Conservation (phyloP, 371 early-diverging fungal species). For the Dichotomocladium elegans region DNA sequence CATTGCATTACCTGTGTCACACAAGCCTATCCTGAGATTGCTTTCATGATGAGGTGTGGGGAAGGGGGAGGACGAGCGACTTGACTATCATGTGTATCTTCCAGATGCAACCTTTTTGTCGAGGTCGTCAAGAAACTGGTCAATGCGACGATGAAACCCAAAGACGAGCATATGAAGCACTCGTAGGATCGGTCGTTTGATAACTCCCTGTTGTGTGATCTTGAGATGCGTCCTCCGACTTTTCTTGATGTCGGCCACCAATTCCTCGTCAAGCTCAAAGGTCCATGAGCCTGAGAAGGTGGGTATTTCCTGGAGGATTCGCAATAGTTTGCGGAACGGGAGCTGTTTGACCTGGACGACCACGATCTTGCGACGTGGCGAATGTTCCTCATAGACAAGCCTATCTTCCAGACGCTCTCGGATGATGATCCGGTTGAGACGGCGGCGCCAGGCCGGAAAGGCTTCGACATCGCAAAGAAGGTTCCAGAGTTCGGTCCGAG, state of each 20-base stretch:
- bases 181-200: constrained; percentile 38
- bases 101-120: no score
- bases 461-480: constrained; percentile 30
- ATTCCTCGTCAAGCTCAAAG: constrained; percentile 5
- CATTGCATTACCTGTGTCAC: no score
- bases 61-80: background rate
- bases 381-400: constrained; percentile 24
- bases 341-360: constrained; percentile 34
- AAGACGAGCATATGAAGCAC: constrained; percentile 30
- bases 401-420: background rate
- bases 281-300: constrained; percentile 21
- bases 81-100: no score
- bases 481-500: constrained; percentile 29
- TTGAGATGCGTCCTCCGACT: constrained; percentile 7
- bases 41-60: no score
- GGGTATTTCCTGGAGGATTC: constrained; percentile 34
- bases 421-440: constrained; percentile 17
- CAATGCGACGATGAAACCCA: constrained; percentile 39
- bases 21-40: no score
- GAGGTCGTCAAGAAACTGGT: constrained; percentile 39
- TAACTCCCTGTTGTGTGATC: constrained; percentile 44
- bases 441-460: constrained; percentile 36
- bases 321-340: constrained; percentile 19
- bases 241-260: background rate
- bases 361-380: constrained; percentile 21